Evolutionary conservation across 352 stramenopile species (phyloP), one percentile per base, ranked within the genome.

Genomic region (Pythium volutum): DNA sequence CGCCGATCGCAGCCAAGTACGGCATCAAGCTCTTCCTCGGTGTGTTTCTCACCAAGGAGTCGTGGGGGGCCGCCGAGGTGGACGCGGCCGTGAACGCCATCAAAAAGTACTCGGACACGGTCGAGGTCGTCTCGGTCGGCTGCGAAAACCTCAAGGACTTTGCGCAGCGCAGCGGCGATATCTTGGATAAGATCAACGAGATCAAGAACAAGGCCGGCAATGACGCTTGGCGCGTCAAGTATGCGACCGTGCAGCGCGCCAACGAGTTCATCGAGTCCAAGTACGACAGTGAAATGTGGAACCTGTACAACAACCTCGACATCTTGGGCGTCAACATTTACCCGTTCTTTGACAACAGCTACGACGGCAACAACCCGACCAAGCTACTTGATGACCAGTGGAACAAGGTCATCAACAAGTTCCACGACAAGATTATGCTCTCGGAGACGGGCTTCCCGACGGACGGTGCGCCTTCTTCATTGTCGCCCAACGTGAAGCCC

Each of bases 21-120:
- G 66, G 67, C 12, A 36, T 88, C 29, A 82, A 84, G 62, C 55
- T 88, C 25, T 81, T 79, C 47, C 55, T 87, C 10, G 75, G 77
- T 22, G 68, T 86, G 18, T 83, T 75, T 59, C 70, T 86, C 58
- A 84, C 76, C 12, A 58, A 50, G 7, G 70, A 87, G 20, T 51
- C 48, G 4, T 85, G 74, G 76, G 66, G 80, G 18, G 33, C 62
- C 8, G 45, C 59, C 46, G 67, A 89, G 59, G 69, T 80, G 41
- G 58, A 71, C 47, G 58, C 61, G 2, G 77, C 75, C 12, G 58
- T 83, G 11, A 53, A 70, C 16, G 77, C 76, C 14, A 75, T 79
- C 16, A 61, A 76, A 64, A 64, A 73, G 18, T 77, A 86, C 51
- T 70, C 75, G 20, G 62, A 66, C 34, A 73, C 75, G 0, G 66